Evolutionary conservation across 2,329 filamentous ascomycete species (phyloP), one percentile per base, ranked within the genome.

Genomic region (Colletotrichum aenigma): DNA sequence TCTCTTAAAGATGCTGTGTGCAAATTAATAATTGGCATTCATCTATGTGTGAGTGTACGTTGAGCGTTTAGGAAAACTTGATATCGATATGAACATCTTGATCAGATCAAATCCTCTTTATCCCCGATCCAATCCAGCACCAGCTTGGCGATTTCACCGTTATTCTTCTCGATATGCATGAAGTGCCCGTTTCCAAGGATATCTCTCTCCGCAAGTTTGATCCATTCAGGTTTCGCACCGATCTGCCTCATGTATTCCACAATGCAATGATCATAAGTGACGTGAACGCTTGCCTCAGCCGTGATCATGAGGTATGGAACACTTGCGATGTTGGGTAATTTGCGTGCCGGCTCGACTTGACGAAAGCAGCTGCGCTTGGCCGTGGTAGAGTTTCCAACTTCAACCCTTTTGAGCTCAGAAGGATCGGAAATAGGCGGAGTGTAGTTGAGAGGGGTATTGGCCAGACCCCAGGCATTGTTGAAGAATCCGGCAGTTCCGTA

Each of bases 171-270:
- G 48, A 91, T 79, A 67, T 89, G 89, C 82, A 88, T 85, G 75
- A 92, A 85, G 78, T 91, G 90, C 0, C 88, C 90, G 77, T 92
- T 92, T 0, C 90, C 90, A 24, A 81, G 79, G 3, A 91, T 86
- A 0, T 84, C 85, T 1, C 82, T 70, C 2, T 87, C 80, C 1
- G 83, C 85, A 60, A 92, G 83, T 60, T 85, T 81, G 52, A 89
- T 76, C 81, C 86, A 86, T 12, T 88, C 83, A 3, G 86, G 84
- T 0, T 78, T 75, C 2, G 88, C 85, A 0, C 90, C 90, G 4
- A 87, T 89, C 78, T 92, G 90, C 68, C 81, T 78, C 79, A 93
- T 80, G 79, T 88, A 92, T 16, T 81, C 76, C 3, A 88, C 86
- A 0, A 87, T 91, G 32, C 89, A 90, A 80, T 89, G 88, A 78